Percentiles rank a stretch among this genome's conserved stretches.
Conservation (phyloP, 2,329 filamentous ascomycete genomes). For the Nigrospora sphaerica region DNA sequence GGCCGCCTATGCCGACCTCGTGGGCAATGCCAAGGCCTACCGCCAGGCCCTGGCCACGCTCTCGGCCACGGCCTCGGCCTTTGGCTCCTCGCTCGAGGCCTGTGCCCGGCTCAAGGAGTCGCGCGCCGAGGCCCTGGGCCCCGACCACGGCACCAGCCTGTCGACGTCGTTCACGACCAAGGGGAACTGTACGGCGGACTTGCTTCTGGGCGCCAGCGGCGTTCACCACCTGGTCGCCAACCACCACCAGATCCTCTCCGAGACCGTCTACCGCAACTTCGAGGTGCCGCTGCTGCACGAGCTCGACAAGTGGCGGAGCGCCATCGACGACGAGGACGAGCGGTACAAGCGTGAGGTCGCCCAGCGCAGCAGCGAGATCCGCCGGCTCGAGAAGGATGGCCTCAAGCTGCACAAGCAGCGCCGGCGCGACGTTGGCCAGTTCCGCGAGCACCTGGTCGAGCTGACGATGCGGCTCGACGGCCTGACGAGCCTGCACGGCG, state of each 20-base stretch:
- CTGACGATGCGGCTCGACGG: conserved; percentile 57
- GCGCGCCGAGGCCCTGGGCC: conserved; percentile 48
- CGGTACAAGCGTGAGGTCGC: conserved; percentile 49
- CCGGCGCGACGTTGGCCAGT: conserved; percentile 52
- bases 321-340: conserved; percentile 59
- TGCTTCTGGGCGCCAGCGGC: conserved; percentile 54
- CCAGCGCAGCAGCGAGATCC: conserved; percentile 52
- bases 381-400: conserved; percentile 58
- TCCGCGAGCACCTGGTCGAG: conserved; percentile 56
- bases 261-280: conserved; percentile 62
- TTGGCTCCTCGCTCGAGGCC: conserved; percentile 57
- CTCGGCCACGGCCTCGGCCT: conserved; percentile 54
- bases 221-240: conserved; percentile 63
- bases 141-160: conserved; percentile 22
- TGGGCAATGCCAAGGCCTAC: conserved; percentile 57
- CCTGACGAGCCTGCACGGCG: conserved; percentile 51
- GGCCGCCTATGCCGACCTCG: conserved; percentile 53
- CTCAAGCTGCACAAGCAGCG: conserved; percentile 54
- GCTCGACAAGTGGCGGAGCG: conserved; percentile 56
- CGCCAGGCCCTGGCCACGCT: conserved; percentile 54
- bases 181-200: conserved; percentile 54
- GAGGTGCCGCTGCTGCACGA: conserved; percentile 65
- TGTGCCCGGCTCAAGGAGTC: conserved; percentile 64
- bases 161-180: conserved; percentile 39
- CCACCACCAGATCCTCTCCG: conserved; percentile 62